Evolutionary conservation across 352 stramenopile genomes (phyloP), one percentile per base, ranked within the genome.

Genomic region (Heterotrichella gracilis): DNA sequence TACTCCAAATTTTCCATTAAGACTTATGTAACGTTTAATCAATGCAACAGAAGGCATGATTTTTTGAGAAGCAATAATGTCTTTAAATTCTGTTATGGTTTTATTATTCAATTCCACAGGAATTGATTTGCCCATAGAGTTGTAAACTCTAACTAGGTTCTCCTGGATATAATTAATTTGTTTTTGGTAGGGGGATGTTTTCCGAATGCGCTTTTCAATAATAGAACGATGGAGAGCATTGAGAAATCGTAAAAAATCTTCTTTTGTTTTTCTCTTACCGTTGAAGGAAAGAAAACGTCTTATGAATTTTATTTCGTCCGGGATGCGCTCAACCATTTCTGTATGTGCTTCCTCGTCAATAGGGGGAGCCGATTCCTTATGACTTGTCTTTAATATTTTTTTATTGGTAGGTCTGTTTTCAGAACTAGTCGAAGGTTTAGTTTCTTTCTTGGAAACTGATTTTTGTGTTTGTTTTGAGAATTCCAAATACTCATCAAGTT

Each of bases 41-140:
- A 53, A 53, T n/a, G n/a, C n/a, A 17, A 53, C 32, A 9, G 32
- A 53, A 53, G 32, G 32, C 9, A 17, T 17, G n/a, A 53, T n/a
- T n/a, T 53, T 53, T 53, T 53, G 9, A 53, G 32, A 17, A n/a
- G 32, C 32, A 53, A 53, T 53, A n/a, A 53, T 53, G 9, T 53
- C 32, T 53, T 53, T 53, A 53, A 53, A 53, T 53, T 53, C 32
- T 9, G 32, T 53, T n/a, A 53, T n/a, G n/a, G n/a, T 53, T 53
- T 53, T 53, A 17, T 9, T n/a, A 9, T 9, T 17, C 9, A 53
- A 17, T 9, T 9, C 9, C 32, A 53, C n/a, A 17, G n/a, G 9
- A 17, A 53, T n/a, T 9, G n/a, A 9, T 53, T 53, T 53, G n/a
- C n/a, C n/a, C 32, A 53, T 53, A n/a, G 9, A 17, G n/a, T 53